Evolutionary conservation across 257 asterid species (phyloP), one percentile per base, ranked within the genome.

Genomic region (Linderniella brevidens): DNA sequence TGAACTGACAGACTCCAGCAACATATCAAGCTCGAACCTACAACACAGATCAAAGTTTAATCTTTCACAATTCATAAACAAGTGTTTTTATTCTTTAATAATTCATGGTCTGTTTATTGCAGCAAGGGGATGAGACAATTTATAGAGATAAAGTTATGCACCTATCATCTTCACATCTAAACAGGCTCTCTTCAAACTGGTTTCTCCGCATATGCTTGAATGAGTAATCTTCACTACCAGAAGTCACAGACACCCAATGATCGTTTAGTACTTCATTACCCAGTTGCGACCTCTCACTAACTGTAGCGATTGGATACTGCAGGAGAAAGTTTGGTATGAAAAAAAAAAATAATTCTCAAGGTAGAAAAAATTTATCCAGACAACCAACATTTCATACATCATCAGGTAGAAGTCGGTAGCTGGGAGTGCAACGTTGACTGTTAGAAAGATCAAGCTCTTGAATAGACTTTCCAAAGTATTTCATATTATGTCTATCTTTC

Each of bases 121-220:
- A 39, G 15, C 15, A 39, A 10, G 15, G 43, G 15, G 9, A 39
- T 10, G 9, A 39, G 3, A 25, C 3, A 25, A 25, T 3, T 6
- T 25, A 25, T 25, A 25, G 32, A 25, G 50, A 60, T 41, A 55
- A 41, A 36, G 47, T 20, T 40, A 0, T 40, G 45, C 72, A 82
- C 99, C 99, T 77, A 61, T 90, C 99, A 62, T 90, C 99, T 74
- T 90, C 99, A 56, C 99, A 90, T 71, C 94, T 74, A 35, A 90
- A 90, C 52, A 90, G 82, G 74, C 94, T 85, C 74, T 90, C 99
- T 59, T 90, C 99, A 48, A 81, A 90, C 62, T 86, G 99, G 70
- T 90, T 90, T 66, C 86, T 73, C 46, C 96, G 72, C 96, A 90
- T 90, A 71, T 90, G 94, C 51, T 86, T 90, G 59, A 90, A 90